Percentiles rank a stretch among this genome's conserved stretches.
These are phyloP conservation scores for Colletotrichum graminicola DNA, from an alignment of 2,329 filamentous ascomycete genomes.

Conservation along the genomic window DNA sequence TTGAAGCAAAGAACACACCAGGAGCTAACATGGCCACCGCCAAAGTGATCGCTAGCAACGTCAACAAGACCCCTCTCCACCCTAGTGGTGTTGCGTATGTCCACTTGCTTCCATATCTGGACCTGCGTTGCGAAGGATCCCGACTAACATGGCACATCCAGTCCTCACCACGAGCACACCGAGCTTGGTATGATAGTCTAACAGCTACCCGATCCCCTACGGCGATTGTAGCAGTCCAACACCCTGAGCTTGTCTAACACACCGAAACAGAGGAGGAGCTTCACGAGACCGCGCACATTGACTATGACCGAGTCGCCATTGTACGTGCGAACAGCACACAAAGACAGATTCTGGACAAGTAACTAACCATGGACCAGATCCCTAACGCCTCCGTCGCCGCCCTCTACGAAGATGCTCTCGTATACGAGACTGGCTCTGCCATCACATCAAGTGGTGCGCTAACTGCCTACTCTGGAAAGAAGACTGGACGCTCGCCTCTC, in stretches of 20 bases:
- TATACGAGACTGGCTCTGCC: constrained; percentile 95
- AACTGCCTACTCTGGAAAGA: constrained; percentile 97
- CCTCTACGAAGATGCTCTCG: constrained; percentile 98
- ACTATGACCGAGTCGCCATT: constrained; percentile 98
- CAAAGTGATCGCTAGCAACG: constrained; percentile 67
- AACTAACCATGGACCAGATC: constrained; percentile 59
- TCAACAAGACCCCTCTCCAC: constrained; percentile 95
- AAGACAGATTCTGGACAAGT: neutral
- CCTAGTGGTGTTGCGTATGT: constrained; percentile 90
- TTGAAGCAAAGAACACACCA: neutral
- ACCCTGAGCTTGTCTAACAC: constrained; percentile 21
- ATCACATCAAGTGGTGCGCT: constrained; percentile 96
- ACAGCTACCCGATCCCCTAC: constrained; percentile 17
- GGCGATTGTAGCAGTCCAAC: neutral
- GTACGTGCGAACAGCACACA: constrained; percentile 59
- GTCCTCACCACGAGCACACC: constrained; percentile 88
- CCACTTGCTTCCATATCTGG: neutral
- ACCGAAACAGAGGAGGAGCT: constrained; percentile 79
- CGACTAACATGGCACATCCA: constrained; percentile 53
- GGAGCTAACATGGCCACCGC: constrained; percentile 36
- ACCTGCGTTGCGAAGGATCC: neutral
- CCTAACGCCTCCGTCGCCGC: constrained; percentile 96
- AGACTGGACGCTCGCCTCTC: constrained; percentile 95
- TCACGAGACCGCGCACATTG: constrained; percentile 97
- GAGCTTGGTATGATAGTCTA: constrained; percentile 74